phyloP scores from a whole-genome alignment of 371 early-diverging fungal genomes.

The Saksenaea oblongispora region DNA sequence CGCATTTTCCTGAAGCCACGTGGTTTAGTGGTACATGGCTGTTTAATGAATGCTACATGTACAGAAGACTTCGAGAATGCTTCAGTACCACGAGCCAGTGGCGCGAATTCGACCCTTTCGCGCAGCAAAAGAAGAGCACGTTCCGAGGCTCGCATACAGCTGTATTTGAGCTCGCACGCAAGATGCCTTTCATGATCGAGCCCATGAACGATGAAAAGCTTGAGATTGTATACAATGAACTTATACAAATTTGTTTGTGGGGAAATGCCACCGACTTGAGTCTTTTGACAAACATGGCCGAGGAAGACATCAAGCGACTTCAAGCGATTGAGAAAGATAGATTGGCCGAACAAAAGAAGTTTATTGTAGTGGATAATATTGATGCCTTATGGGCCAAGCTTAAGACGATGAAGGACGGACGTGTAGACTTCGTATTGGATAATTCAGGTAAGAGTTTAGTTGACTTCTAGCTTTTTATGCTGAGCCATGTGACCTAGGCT shows the following conservation, averaged over 20 bases:
- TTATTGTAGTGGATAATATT: slow-evolving; percentile 67
- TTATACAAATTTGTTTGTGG: slow-evolving; percentile 81
- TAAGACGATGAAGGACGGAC: slow-evolving; percentile 46
- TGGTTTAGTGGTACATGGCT: slow-evolving; percentile 81
- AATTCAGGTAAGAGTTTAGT: slow-evolving; percentile 67
- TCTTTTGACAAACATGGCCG: slow-evolving; percentile 71
- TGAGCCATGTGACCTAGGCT: slow-evolving; percentile 48
- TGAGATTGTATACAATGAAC: slow-evolving; percentile 63
- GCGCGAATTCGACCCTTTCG: slow-evolving; percentile 76
- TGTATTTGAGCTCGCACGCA: slow-evolving; percentile 65
- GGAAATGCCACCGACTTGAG: slow-evolving; percentile 90
- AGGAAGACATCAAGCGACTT: slow-evolving; percentile 68
- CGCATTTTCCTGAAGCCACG: slow-evolving; percentile 52
- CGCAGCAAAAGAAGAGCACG: slow-evolving; percentile 67
- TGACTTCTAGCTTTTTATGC: background rate
- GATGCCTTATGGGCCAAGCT: slow-evolving; percentile 61
- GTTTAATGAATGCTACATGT: slow-evolving; percentile 82
- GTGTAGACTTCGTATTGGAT: slow-evolving; percentile 82
- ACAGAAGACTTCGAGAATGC: slow-evolving; percentile 70
- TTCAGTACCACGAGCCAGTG: slow-evolving; percentile 63
- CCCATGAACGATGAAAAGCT: slow-evolving; percentile 41
- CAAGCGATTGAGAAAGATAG: slow-evolving; percentile 57
- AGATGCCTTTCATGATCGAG: slow-evolving; percentile 44
- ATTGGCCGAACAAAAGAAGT: slow-evolving; percentile 34
- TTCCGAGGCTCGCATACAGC: slow-evolving; percentile 66